Percentiles rank a stretch among this genome's conserved stretches.
Conservation (phyloP, 345 rosid genomes). For the Brassica incana region DNA sequence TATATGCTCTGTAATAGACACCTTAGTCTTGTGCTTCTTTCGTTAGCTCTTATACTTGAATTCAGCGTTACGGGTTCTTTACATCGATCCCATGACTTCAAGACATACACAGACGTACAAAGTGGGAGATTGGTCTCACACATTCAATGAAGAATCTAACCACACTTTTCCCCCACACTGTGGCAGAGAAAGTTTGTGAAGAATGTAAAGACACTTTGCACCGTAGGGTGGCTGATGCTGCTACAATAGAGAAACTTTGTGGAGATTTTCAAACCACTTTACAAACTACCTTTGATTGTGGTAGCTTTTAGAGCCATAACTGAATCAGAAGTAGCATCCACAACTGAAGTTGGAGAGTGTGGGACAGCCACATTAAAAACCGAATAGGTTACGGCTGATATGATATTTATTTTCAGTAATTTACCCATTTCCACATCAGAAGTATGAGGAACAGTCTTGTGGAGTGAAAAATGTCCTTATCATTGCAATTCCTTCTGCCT, state of each 20-base stretch:
- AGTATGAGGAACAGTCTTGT: background rate
- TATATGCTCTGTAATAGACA: background rate
- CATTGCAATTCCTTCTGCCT: background rate
- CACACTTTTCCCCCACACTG: background rate
- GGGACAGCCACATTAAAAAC: background rate
- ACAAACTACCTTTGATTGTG: background rate
- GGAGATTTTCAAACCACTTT: background rate
- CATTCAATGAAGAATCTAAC: background rate
- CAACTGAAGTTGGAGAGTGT: background rate
- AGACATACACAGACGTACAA: background rate
- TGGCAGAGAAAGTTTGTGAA: background rate
- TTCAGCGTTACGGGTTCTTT: background rate
- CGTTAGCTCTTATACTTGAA: background rate
- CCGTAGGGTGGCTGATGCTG: background rate
- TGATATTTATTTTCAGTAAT: background rate
- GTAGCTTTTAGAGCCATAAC: background rate
- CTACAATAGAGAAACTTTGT: background rate
- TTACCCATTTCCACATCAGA: background rate
- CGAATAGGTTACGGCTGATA: background rate
- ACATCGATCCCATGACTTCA: background rate
- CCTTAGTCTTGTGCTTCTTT: background rate
- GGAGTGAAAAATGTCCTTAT: background rate
- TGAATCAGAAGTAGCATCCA: background rate
- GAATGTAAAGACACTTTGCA: background rate
- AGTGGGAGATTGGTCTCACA: no score